Percentiles rank a stretch among this genome's conserved stretches.
These are phyloP conservation scores for Tuber aestivum DNA, from an alignment of 495 filamentous ascomycete genomes.

Conservation along the genomic window DNA sequence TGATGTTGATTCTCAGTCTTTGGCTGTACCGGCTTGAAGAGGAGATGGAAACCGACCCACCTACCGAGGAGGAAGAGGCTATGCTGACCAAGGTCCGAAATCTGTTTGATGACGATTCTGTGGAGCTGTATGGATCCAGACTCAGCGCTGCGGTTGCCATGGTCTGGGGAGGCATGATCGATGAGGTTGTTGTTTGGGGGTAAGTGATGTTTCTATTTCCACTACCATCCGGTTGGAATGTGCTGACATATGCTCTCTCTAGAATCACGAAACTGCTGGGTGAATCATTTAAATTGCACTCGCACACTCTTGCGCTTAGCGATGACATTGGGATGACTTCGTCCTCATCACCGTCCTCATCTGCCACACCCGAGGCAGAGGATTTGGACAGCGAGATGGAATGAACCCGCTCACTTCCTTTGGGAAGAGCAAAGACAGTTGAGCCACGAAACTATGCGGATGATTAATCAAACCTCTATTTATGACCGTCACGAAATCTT, in stretches of 20 bases:
- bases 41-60: slow-evolving; percentile 72
- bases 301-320: slow-evolving; percentile 87
- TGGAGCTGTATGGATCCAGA: slow-evolving; percentile 69
- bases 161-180: slow-evolving; percentile 96
- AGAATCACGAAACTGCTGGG: slow-evolving; percentile 98
- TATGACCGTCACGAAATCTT: slow-evolving; percentile 32
- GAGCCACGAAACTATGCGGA: slow-evolving; percentile 20
- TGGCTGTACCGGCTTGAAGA: slow-evolving; percentile 99
- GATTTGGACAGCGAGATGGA: slow-evolving; percentile 40
- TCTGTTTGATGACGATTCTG: slow-evolving; percentile 82
- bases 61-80: slow-evolving; percentile 79
- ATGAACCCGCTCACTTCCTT: slow-evolving; percentile 21
- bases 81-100: slow-evolving; percentile 95
- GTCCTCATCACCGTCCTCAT: slow-evolving; percentile 40
- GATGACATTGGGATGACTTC: slow-evolving; percentile 58
- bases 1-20: slow-evolving; percentile 97
- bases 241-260: slow-evolving; percentile 48
- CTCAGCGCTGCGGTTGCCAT: slow-evolving; percentile 89
- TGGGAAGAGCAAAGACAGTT: slow-evolving; percentile 3
- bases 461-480: slow-evolving; percentile 7
- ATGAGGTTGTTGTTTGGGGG: slow-evolving; percentile 99
- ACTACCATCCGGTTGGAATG: slow-evolving; percentile 10
- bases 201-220: slow-evolving; percentile 48
- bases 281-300: slow-evolving; percentile 94
- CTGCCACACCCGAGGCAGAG: slow-evolving; percentile 40